phyloP scores from a whole-genome alignment of 2,329 filamentous ascomycete species.

The Claviceps spartinae region DNA sequence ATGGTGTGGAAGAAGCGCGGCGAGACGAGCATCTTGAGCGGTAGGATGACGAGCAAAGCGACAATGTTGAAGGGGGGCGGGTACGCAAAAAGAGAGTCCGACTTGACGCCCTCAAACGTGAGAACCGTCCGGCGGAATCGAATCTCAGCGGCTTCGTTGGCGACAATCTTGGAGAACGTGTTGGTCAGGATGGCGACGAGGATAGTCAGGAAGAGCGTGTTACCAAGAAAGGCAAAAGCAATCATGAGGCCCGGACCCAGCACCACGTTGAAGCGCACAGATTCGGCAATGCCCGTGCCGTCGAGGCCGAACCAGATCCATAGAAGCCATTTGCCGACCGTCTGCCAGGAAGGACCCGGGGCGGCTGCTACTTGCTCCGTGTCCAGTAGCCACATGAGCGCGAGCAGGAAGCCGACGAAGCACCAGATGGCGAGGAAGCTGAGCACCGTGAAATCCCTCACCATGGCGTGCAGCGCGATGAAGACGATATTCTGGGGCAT shows the following conservation, averaged over 20 bases:
- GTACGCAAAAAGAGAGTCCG: conserved; percentile 56
- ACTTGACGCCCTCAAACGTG: conserved; percentile 63
- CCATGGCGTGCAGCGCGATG: conserved; percentile 60
- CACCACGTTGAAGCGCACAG: conserved; percentile 48
- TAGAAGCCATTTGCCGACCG: conserved; percentile 63
- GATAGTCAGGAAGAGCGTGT: conserved; percentile 62
- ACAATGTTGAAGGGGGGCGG: conserved; percentile 58
- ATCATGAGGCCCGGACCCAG: conserved; percentile 58
- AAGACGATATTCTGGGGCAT: conserved; percentile 66
- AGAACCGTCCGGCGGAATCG: conserved; percentile 59
- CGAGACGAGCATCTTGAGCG: conserved; percentile 48
- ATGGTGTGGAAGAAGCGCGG: conserved; percentile 57
- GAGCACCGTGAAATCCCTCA: conserved; percentile 55
- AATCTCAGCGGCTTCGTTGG: conserved; percentile 55
- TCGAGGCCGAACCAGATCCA: conserved; percentile 72
- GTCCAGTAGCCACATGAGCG: conserved; percentile 49
- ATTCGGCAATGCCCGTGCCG: conserved; percentile 39
- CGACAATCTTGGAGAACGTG: conserved; percentile 57
- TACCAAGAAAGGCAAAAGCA: conserved; percentile 59
- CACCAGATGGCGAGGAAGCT: conserved; percentile 54
- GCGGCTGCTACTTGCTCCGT: conserved; percentile 11
- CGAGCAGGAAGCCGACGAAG: conserved; percentile 57
- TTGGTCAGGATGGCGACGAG: conserved; percentile 61
- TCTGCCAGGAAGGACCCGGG: conserved; percentile 22
- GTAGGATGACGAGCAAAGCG: conserved; percentile 48